phyloP scores from a whole-genome alignment of 192 early-diverging fungal species.

The Neocallimastix lanati region DNA sequence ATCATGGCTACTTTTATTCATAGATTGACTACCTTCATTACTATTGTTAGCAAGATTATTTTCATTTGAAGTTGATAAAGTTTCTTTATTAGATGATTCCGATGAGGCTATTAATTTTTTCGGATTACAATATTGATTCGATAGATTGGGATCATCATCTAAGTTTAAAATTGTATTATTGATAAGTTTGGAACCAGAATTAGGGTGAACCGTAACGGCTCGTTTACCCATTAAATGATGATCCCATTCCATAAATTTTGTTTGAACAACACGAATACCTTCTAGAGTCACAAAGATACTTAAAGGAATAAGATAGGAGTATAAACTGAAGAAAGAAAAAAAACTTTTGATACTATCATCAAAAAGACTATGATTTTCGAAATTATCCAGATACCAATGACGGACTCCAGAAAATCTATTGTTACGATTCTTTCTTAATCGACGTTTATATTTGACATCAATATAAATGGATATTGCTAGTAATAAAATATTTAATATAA shows the following conservation, averaged over 20 bases:
- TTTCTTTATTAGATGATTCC: too few relatives aligned
- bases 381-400: neutral
- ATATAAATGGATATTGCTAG: neutral
- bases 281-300: slow-evolving; percentile 58
- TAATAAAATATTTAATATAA: neutral
- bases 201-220: neutral
- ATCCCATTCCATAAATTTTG: slow-evolving; percentile 47
- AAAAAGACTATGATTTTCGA: neutral
- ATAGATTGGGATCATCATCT: neutral
- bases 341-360: neutral
- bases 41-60: too few relatives aligned
- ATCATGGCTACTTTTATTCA: too few relatives aligned
- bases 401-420: neutral
- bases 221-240: slow-evolving; percentile 19
- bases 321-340: slow-evolving; percentile 27
- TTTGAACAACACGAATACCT: slow-evolving; percentile 41
- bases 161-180: neutral
- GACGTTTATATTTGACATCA: neutral
- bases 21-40: too few relatives aligned
- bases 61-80: too few relatives aligned
- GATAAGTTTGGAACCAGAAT: neutral
- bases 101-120: neutral
- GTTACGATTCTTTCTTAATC: neutral
- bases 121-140: neutral
- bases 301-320: slow-evolving; percentile 54